Percentiles rank a stretch among this genome's conserved stretches.
Conservation (phyloP, 176 grass and related monocot genomes). For the Eleusine coracana region DNA sequence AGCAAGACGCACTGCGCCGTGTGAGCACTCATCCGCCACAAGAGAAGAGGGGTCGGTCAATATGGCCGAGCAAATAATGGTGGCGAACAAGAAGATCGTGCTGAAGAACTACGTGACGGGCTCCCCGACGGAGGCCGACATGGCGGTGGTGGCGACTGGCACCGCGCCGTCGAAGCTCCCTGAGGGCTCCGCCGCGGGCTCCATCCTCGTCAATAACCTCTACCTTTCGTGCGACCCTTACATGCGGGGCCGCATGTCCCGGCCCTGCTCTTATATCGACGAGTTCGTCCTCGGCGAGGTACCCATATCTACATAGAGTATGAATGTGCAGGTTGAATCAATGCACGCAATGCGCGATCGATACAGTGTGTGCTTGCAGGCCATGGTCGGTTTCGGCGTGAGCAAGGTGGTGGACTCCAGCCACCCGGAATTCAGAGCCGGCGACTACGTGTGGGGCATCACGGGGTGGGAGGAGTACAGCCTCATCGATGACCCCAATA, state of each 20-base stretch:
- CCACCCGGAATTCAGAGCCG: background rate
- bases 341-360: no score
- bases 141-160: background rate
- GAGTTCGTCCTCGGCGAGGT: background rate
- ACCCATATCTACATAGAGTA: background rate
- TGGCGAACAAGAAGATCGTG: background rate
- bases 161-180: background rate
- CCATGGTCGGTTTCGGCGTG: background rate
- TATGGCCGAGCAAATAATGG: background rate
- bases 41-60: background rate
- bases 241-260: background rate
- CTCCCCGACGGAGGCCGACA: background rate
- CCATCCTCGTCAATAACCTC: background rate
- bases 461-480: background rate
- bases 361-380: background rate
- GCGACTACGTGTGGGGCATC: background rate
- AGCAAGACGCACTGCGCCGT: background rate
- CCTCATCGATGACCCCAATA: background rate
- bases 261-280: background rate
- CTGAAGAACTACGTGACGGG: background rate
- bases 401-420: background rate
- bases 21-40: background rate
- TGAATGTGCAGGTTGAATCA: no score
- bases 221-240: background rate
- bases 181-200: background rate